Evolutionary conservation across 257 asterid genomes (phyloP), one percentile per base, ranked within the genome.

Genomic region (Solanum paucissectum): DNA sequence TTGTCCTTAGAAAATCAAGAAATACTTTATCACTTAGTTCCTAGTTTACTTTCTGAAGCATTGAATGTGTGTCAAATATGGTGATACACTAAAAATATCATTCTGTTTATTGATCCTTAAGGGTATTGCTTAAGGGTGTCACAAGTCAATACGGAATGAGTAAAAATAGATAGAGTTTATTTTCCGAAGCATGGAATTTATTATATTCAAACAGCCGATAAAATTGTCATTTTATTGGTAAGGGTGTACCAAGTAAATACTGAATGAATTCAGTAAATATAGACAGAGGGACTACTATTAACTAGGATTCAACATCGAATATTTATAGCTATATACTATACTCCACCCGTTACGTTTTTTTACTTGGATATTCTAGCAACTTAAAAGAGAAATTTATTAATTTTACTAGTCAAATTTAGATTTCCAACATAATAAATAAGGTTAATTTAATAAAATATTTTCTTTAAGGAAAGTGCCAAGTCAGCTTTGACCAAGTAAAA

Each of bases 141-240:
- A 8, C 12, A 58, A 58, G 12, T 58, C 27, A 58, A 21, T 58
- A 58, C n/a, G n/a, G 5, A 21, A 58, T 3, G 27, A 55, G n/a
- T 55, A 18, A 55, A 55, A 18, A 55, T 55, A 18, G 62, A 52
- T 4, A 0, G 8, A 20, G 9, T 58, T 58, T 21, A 58, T 25
- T 58, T 20, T 20, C 66, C 0, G 2, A 52, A 52, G 23, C n/a
- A 52, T 52, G 18, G 23, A 52, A 18, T 52, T 52, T 60, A 60
- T 60, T 60, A 60, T 60, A 21, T 21, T 21, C 27, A 21, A 60
- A 60, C 0, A 0, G 1, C 21, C 20, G 8, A 0, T 58, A 21
- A 58, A 58, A 58, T 18, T 58, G 0, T 58, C 27, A 58, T 8
- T 58, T 0, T 58, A 58, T 52, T 14, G 1, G 1, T 10, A 10